Conservation (phyloP, 805 yeast genomes). For the Lachancea thermotolerans region DNA sequence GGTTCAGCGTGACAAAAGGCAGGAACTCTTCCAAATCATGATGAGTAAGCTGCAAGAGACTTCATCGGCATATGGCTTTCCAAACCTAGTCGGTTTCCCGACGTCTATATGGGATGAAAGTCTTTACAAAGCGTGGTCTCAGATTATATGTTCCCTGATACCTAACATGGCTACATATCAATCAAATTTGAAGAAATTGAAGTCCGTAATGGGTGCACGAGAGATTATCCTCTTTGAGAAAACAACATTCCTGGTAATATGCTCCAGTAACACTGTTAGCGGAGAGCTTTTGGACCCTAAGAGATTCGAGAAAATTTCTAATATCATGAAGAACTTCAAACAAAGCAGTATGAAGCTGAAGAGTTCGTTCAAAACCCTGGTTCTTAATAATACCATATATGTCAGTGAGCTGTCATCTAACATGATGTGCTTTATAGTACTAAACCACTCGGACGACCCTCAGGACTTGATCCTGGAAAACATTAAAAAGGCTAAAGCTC, state of each 20-base stretch:
- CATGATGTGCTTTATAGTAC: slow-evolving; percentile 54
- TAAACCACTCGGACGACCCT: slow-evolving; percentile 37
- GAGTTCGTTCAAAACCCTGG: slow-evolving; percentile 72
- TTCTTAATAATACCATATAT: slow-evolving; percentile 52
- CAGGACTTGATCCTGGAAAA: slow-evolving; percentile 44
- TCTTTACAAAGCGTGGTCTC: slow-evolving; percentile 94
- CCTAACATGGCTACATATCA: slow-evolving; percentile 85
- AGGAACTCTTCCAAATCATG: slow-evolving; percentile 76
- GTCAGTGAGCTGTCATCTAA: slow-evolving; percentile 54
- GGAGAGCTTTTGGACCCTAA: slow-evolving; percentile 63
- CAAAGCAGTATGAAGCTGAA: slow-evolving; percentile 85
- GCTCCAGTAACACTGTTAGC: slow-evolving; percentile 34
- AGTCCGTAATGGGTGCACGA: slow-evolving; percentile 69
- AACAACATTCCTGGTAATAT: slow-evolving; percentile 70
- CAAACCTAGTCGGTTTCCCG: slow-evolving; percentile 71
- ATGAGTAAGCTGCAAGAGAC: slow-evolving; percentile 73
- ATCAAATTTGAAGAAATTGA: slow-evolving; percentile 64
- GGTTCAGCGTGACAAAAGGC: slow-evolving; percentile 78
- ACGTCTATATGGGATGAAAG: slow-evolving; percentile 98
- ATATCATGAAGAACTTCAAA: slow-evolving; percentile 88
- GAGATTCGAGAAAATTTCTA: slow-evolving; percentile 87
- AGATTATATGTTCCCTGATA: slow-evolving; percentile 87
- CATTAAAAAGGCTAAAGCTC: slow-evolving; percentile 48
- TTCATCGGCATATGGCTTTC: slow-evolving; percentile 61
- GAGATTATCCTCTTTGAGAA: slow-evolving; percentile 90